A percentile compares a stretch with the other conserved stretches of the same genome.
Conservation (phyloP, 805 yeast species). For the Brettanomyces naardenensis region DNA sequence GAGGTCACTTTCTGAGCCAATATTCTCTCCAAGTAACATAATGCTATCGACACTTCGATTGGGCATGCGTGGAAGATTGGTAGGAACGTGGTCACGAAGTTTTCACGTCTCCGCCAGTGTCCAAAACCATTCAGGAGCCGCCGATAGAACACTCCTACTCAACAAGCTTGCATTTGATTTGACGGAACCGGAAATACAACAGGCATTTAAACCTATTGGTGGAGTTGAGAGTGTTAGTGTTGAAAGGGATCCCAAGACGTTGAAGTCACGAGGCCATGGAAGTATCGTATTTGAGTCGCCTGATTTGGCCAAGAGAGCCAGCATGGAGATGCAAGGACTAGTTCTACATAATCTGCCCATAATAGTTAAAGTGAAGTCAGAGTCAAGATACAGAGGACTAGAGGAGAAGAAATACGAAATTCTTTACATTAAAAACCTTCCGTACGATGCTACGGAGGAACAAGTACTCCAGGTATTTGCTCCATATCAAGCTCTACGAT, state of each 20-base stretch:
- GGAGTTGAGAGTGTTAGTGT: slow-evolving; percentile 12
- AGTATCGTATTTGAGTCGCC: slow-evolving; percentile 15
- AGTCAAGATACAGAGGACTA: slow-evolving; percentile 4
- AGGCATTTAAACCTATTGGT: slow-evolving; percentile 21
- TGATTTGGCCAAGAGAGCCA: slow-evolving; percentile 17
- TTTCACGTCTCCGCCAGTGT: no score
- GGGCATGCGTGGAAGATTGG: no score
- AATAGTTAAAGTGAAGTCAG: slow-evolving; percentile 12
- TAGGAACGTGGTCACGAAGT: no score
- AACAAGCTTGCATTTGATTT: slow-evolving; percentile 17
- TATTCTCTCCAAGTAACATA: no score
- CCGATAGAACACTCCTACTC: slow-evolving; percentile 11
- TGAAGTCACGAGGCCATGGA: slow-evolving; percentile 20
- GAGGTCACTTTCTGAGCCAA: no score
- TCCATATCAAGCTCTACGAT: slow-evolving; percentile 20
- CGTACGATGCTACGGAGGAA: slow-evolving; percentile 18
- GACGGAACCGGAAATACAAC: slow-evolving; percentile 14
- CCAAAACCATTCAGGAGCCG: no score
- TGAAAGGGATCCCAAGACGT: slow-evolving; percentile 10
- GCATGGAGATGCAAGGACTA: slow-evolving; percentile 24
- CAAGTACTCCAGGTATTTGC: slow-evolving; percentile 20
- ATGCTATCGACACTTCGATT: no score
- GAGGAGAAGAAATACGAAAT: slow-evolving; percentile 14
- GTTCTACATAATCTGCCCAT: slow-evolving; percentile 23
- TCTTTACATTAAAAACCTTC: slow-evolving; percentile 20